A percentile compares a stretch with the other conserved stretches of the same genome.
Evolutionary conservation across 192 early-diverging fungal species (phyloP).

Genomic region (Gonapodya sp.): DNA sequence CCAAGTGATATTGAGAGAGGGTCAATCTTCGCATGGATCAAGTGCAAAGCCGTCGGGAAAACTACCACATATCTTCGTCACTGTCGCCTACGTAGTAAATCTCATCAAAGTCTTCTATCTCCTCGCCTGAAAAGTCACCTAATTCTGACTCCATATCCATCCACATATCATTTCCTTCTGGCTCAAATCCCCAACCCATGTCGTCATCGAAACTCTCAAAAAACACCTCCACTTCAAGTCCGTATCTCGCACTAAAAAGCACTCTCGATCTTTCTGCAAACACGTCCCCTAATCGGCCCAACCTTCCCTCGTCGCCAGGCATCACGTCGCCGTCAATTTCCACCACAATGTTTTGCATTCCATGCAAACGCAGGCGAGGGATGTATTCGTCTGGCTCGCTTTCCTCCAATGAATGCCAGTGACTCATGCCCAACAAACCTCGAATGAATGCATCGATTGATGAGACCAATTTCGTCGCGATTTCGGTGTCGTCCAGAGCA

Average conservation of each 20-base stretch:
- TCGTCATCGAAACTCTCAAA: background rate
- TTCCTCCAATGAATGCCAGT: too few species aligned
- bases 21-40: too few species aligned
- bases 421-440: background rate
- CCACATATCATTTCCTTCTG: too few species aligned
- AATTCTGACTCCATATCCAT: background rate
- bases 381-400: background rate
- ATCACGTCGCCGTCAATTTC: background rate
- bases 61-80: too few species aligned
- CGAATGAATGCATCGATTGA: background rate
- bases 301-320: background rate
- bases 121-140: background rate
- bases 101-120: background rate
- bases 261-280: background rate
- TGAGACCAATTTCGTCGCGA: background rate
- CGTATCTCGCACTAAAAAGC: background rate
- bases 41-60: too few species aligned
- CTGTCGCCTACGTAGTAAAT: too few species aligned
- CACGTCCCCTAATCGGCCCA: background rate
- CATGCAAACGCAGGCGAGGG: background rate
- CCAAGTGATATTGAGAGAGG: too few species aligned
- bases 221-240: background rate
- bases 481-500: background rate
- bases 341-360: background rate
- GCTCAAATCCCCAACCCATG: background rate